Evolutionary conservation across 2,329 filamentous ascomycete genomes (phyloP), one percentile per base, ranked within the genome.

Genomic region (Venturia pyrina): DNA sequence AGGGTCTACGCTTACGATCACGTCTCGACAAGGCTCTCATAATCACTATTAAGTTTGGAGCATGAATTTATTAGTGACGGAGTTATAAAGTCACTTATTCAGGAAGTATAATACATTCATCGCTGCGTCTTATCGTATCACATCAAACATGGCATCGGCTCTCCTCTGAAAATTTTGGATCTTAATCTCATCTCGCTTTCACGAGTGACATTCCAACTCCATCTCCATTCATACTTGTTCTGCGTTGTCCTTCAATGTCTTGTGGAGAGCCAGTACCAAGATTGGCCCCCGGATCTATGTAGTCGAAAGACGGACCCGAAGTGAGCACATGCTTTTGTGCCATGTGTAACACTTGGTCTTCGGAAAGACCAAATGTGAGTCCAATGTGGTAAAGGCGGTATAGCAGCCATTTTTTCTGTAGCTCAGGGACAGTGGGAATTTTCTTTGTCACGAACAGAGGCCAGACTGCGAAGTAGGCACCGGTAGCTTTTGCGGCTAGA

Each of bases 391-490:
- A 71, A n/a, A 78, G 68, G 19, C 75, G 71, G 19, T 73, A 73
- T 1, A 70, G 69, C 2, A 78, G 66, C 76, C 76, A 78, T 43
- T 74, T 70, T 21, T 73, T 71, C 65, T 78, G 76, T 7, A 68
- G 68, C 62, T 74, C 71, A 0, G 75, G 71, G 6, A 78, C 70
- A 0, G 71, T 74, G 40, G 76, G 74, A 0, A 76, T 73, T 48
- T 76, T 76, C 10, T 73, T 71, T 7, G 73, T 73, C 19, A 78
- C 75, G 62, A 75, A 78, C 1, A 78, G 69, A 2, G 76, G 76
- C 76, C 76, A 78, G 3, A 77, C 74, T 63, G 77, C 70, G 15
- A 75, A 74, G 69, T 77, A 78, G 10, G 73, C 76, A 13, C 76
- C 76, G 53, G 74, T 73, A 0, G 74, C 75, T 71, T 76, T 74